These are phyloP conservation scores for Vigna hirtella DNA, from an alignment of 306 rosid species.

Conservation along the genomic window DNA sequence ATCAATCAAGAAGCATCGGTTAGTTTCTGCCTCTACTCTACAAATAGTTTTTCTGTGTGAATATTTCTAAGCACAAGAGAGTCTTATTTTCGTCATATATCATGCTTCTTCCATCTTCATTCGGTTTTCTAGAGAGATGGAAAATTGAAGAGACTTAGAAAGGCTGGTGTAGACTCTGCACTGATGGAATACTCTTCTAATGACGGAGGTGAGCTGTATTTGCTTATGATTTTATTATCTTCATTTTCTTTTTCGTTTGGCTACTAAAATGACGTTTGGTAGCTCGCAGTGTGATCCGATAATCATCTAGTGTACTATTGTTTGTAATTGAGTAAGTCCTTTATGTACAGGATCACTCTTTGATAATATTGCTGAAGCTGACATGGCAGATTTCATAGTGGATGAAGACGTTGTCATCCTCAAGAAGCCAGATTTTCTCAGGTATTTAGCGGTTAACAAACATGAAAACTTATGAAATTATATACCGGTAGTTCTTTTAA, in stretches of 20 bases:
- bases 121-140: constrained; percentile 36
- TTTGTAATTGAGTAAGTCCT: constrained; percentile 31
- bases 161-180: constrained; percentile 32
- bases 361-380: constrained; percentile 44
- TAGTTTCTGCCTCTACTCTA: constrained; percentile 22
- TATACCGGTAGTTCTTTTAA: constrained; percentile 7
- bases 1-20: constrained; percentile 39
- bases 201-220: constrained; percentile 42
- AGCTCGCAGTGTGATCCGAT: constrained; percentile 8
- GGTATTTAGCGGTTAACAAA: constrained; percentile 41
- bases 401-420: constrained; percentile 36
- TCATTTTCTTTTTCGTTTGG: not conserved
- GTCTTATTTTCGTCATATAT: not conserved
- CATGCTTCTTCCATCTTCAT: constrained; percentile 38
- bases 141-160: constrained; percentile 55
- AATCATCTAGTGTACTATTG: constrained; percentile 19
- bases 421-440: constrained; percentile 42
- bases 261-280: constrained; percentile 6
- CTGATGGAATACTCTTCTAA: constrained; percentile 26
- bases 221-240: constrained; percentile 27
- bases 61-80: constrained; percentile 2
- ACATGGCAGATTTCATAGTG: constrained; percentile 53
- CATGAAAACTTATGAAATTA: constrained; percentile 42
- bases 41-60: not conserved
- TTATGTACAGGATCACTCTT: constrained; percentile 46